phyloP scores from a whole-genome alignment of 106 monocot genomes.

The Apostasia ramifera region DNA sequence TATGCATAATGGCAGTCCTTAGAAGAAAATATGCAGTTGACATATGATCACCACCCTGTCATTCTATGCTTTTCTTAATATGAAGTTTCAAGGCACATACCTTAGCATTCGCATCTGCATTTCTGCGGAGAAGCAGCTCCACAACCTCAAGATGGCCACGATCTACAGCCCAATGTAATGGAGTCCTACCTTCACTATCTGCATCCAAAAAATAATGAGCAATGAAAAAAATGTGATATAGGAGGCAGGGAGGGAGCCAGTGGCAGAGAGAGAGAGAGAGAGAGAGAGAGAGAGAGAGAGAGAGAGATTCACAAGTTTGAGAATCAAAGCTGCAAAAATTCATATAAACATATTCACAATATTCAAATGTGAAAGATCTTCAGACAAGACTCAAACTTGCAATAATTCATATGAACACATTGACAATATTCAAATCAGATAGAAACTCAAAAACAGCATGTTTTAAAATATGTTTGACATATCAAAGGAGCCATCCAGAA shows the following conservation, averaged over 20 bases:
- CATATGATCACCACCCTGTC: no score
- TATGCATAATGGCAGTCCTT: no score
- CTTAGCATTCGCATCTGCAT: slow-evolving; percentile 88
- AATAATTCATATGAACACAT: no score
- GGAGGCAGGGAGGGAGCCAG: not conserved
- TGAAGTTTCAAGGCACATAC: slow-evolving; percentile 16
- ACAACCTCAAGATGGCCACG: slow-evolving; percentile 72
- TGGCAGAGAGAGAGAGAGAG: not conserved
- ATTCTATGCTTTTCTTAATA: not conserved
- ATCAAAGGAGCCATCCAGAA: no score
- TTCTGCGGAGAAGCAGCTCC: slow-evolving; percentile 51
- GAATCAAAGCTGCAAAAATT: not conserved
- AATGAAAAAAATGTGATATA: not conserved
- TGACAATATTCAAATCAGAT: no score
- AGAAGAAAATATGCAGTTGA: no score
- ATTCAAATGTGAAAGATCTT: no score
- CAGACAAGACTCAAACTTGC: no score
- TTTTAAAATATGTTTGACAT: no score
- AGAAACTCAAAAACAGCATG: no score
- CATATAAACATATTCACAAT: not conserved
- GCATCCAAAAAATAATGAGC: slow-evolving; percentile 17
- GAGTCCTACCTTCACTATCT: slow-evolving; percentile 93
- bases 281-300: not conserved
- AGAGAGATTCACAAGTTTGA: not conserved
- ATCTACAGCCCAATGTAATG: slow-evolving; percentile 99